A percentile compares a stretch with the other conserved stretches of the same genome.
Conservation (phyloP, 2,329 filamentous ascomycete species). For the Nectriaceae sp. region DNA sequence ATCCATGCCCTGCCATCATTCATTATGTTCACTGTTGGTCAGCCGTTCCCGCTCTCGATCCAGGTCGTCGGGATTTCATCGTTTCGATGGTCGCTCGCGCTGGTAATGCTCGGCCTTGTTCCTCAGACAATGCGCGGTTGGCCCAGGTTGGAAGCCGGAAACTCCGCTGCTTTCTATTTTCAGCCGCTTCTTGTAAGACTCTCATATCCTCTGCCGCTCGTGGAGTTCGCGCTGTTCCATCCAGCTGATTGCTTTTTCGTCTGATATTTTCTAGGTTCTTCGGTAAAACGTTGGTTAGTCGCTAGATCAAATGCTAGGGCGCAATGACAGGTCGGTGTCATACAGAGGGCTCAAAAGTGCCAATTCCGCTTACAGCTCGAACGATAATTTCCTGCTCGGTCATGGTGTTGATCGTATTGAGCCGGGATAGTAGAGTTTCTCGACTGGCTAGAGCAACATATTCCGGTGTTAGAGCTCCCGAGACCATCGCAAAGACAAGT, state of each 20-base stretch:
- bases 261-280: conserved; percentile 37
- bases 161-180: conserved; percentile 27
- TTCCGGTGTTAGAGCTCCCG: conserved; percentile 24
- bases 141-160: conserved; percentile 35
- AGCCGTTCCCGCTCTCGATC: background rate
- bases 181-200: conserved; percentile 36
- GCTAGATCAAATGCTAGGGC: background rate
- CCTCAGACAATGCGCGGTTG: conserved; percentile 28
- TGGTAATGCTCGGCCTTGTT: conserved; percentile 15
- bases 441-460: conserved; percentile 31
- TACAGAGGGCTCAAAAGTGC: conserved; percentile 35
- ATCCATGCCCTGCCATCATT: no score
- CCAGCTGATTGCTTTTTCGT: conserved; percentile 18
- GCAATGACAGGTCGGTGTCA: conserved; percentile 13
- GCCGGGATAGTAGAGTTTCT: conserved; percentile 27
- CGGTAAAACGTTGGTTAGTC: background rate
- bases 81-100: conserved; percentile 8
- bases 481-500: conserved; percentile 34
- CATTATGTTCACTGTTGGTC: no score
- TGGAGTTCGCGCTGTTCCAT: conserved; percentile 7
- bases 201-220: conserved; percentile 32
- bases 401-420: conserved; percentile 28
- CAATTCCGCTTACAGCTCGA: conserved; percentile 20
- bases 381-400: conserved; percentile 26
- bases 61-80: background rate